phyloP scores from a whole-genome alignment of 2,329 filamentous ascomycete species.

The Volutella citrinella region DNA sequence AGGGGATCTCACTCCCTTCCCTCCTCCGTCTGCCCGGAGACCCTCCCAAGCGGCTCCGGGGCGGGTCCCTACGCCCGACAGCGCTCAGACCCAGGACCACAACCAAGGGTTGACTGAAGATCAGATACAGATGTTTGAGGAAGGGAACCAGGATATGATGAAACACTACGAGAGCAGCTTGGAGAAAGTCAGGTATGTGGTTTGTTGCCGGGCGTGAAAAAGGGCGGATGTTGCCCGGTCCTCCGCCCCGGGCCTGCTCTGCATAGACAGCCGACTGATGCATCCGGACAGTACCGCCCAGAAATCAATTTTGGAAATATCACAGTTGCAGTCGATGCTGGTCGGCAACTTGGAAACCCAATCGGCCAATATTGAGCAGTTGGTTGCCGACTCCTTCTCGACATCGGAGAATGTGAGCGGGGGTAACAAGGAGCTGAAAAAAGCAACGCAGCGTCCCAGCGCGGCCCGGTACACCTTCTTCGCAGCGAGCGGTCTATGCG shows the following conservation, averaged over 20 bases:
- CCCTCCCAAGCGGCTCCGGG: conserved; percentile 16
- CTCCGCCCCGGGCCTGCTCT: conserved; percentile 4
- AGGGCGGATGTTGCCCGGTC: conserved; percentile 1
- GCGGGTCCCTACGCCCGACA: conserved; percentile 19
- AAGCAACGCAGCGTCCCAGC: conserved; percentile 70
- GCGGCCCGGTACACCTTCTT: conserved; percentile 77
- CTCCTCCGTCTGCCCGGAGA: conserved; percentile 19
- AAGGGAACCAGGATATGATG: conserved; percentile 89
- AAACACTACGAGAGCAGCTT: conserved; percentile 92
- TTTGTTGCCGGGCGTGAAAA: conserved; percentile 3
- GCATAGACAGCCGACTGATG: conserved; percentile 3
- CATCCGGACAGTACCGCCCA: conserved; percentile 74
- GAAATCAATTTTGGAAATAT: conserved; percentile 87
- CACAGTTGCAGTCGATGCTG: conserved; percentile 85
- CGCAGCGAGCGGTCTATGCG: conserved; percentile 71
- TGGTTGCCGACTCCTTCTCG: conserved; percentile 77
- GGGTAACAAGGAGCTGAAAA: conserved; percentile 89
- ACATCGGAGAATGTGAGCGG: conserved; percentile 84
- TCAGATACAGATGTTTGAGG: conserved; percentile 88
- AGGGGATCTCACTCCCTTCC: conserved; percentile 32
- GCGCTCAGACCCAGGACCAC: conserved; percentile 13
- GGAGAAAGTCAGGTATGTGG: conserved; percentile 82
- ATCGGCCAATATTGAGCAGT: conserved; percentile 82
- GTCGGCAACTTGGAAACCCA: conserved; percentile 83
- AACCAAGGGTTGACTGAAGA: conserved; percentile 68